Evolutionary conservation across 371 early-diverging fungal species (phyloP).

Genomic region (Mortierella polycephala): DNA sequence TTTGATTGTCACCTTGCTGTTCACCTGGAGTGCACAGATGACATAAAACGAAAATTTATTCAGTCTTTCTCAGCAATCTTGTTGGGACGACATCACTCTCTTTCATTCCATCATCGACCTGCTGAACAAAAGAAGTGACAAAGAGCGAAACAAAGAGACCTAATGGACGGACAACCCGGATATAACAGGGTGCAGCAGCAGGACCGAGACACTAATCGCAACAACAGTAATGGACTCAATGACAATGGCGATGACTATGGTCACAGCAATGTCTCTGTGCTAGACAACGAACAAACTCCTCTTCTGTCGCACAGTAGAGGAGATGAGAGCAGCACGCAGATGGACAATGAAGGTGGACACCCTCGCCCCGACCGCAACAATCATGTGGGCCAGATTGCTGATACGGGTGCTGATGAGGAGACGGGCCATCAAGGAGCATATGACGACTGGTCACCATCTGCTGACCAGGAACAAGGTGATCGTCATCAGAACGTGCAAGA

Average conservation of each 20-base stretch:
- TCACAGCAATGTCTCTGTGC: not conserved
- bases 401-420: not conserved
- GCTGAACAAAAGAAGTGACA: too few relatives aligned
- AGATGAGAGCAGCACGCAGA: not conserved
- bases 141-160: too few relatives aligned
- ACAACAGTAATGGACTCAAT: not conserved
- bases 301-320: slow-evolving; percentile 7
- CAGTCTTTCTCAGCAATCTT: too few relatives aligned
- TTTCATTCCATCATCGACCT: too few relatives aligned
- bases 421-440: not conserved
- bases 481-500: not conserved
- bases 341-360: not conserved
- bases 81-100: too few relatives aligned
- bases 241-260: not conserved
- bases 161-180: too few relatives aligned
- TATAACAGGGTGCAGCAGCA: not conserved
- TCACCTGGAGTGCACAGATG: too few relatives aligned
- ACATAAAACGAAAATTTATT: too few relatives aligned
- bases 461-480: not conserved
- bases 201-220: not conserved
- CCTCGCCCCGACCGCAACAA: not conserved
- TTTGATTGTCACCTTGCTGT: too few relatives aligned
- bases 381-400: slow-evolving; percentile 13
- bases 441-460: not conserved
- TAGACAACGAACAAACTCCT: slow-evolving; percentile 18